phyloP scores from a whole-genome alignment of 2,329 filamentous ascomycete species.

The Fusarium sp. region DNA sequence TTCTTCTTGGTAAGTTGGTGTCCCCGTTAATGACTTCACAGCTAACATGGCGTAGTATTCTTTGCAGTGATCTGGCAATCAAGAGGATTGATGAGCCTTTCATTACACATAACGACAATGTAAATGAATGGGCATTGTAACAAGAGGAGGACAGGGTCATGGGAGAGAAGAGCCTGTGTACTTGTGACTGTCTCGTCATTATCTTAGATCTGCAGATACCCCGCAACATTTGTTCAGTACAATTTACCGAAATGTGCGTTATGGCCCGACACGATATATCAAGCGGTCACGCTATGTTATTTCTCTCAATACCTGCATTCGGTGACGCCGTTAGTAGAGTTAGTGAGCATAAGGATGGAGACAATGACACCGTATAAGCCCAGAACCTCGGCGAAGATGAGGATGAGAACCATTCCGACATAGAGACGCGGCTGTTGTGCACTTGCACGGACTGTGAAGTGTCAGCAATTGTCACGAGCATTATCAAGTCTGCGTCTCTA shows the following conservation, averaged over 20 bases:
- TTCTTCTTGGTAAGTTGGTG: constrained; percentile 77
- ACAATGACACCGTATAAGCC: constrained; percentile 61
- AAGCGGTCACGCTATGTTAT: neutral
- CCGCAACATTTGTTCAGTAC: constrained; percentile 28
- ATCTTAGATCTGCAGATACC: constrained; percentile 46
- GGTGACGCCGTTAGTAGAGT: constrained; percentile 52
- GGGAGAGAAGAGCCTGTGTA: constrained; percentile 27
- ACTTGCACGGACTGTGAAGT: constrained; percentile 54
- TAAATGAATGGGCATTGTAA: constrained; percentile 82
- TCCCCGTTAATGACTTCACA: neutral
- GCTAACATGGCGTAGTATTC: constrained; percentile 68
- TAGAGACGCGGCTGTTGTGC: constrained; percentile 60
- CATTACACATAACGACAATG: constrained; percentile 76
- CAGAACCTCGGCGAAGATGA: constrained; percentile 60
- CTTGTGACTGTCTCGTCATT: constrained; percentile 32
- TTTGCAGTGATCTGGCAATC: constrained; percentile 95
- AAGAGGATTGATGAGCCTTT: constrained; percentile 96
- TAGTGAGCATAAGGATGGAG: constrained; percentile 61
- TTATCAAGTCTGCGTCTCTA: neutral
- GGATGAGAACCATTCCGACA: constrained; percentile 59
- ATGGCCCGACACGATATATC: neutral
- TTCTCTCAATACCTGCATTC: constrained; percentile 50
- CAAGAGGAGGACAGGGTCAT: constrained; percentile 14
- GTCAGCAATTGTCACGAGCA: constrained; percentile 4
- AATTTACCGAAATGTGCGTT: constrained; percentile 1